Conservation (phyloP, 495 filamentous ascomycete genomes). For the Geoglossum glabrum region DNA sequence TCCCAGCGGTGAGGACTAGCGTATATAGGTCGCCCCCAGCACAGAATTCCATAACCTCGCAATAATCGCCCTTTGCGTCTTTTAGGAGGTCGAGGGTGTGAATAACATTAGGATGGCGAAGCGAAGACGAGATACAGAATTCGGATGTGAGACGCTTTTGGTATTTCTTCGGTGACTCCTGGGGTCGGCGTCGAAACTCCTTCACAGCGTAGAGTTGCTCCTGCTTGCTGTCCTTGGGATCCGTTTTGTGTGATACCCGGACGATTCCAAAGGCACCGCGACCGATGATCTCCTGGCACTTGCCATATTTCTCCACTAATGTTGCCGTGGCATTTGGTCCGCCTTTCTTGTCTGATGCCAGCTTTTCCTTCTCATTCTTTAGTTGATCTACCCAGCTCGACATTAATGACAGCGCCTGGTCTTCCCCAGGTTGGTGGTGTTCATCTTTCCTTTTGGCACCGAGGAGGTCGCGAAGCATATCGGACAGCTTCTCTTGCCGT, state of each 20-base stretch:
- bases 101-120: conserved; percentile 95
- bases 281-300: conserved; percentile 96
- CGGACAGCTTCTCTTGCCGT: conserved; percentile 87
- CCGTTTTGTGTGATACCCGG: conserved; percentile 90
- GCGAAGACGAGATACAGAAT: conserved; percentile 94
- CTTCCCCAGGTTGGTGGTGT: conserved; percentile 30
- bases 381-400: conserved; percentile 92
- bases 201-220: conserved; percentile 97
- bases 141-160: conserved; percentile 96
- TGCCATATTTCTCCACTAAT: conserved; percentile 91
- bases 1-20: conserved; percentile 74
- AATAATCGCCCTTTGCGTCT: conserved; percentile 94
- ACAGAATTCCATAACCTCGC: conserved; percentile 99
- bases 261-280: conserved; percentile 95
- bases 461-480: conserved; percentile 70
- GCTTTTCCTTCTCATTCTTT: conserved; percentile 62
- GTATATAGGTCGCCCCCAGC: conserved; percentile 94
- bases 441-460: conserved; percentile 55
- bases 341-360: conserved; percentile 53
- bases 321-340: conserved; percentile 59
- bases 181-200: conserved; percentile 84
- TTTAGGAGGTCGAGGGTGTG: conserved; percentile 90
- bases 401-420: conserved; percentile 79
- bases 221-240: conserved; percentile 52
- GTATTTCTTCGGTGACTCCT: conserved; percentile 90